phyloP scores from a whole-genome alignment of 2,329 filamentous ascomycete species.

The Waltergamsia citrina region DNA sequence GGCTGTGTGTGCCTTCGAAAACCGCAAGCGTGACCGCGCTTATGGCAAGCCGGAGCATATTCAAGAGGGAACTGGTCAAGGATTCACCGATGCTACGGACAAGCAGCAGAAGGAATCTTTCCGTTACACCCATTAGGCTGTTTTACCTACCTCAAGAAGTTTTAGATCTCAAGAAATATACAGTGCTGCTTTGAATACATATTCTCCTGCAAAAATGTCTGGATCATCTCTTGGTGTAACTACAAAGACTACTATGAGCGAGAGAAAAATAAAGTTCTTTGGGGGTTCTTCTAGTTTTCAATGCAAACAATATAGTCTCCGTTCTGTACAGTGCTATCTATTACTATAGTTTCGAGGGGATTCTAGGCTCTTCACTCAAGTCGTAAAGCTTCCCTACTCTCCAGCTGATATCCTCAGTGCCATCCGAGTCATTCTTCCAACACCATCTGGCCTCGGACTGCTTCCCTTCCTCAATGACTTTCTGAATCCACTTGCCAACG shows the following conservation, averaged over 20 bases:
- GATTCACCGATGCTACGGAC: constrained; percentile 8
- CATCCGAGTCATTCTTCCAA: constrained; percentile 32
- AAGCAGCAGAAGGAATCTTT: constrained; percentile 9
- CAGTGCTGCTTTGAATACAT: not conserved
- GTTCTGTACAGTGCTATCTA: too few relatives aligned
- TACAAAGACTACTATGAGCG: too few relatives aligned
- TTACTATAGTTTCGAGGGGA: constrained; percentile 5
- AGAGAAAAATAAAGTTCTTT: too few relatives aligned
- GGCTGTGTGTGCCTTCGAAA: not conserved
- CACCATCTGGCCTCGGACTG: constrained; percentile 37
- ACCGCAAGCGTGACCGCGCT: constrained; percentile 6
- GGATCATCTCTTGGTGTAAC: too few relatives aligned
- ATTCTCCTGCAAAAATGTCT: too few relatives aligned
- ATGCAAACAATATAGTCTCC: too few relatives aligned
- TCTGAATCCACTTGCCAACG: constrained; percentile 38
- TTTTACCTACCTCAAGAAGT: too few relatives aligned
- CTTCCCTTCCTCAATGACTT: constrained; percentile 30
- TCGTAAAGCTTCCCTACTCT: constrained; percentile 13
- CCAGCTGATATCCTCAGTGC: constrained; percentile 20
- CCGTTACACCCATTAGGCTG: constrained; percentile 9
- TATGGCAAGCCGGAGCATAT: constrained; percentile 9
- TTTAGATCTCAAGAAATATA: not conserved
- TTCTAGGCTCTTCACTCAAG: not conserved
- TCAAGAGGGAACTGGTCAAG: constrained; percentile 6
- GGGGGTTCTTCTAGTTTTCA: too few relatives aligned